Conservation (phyloP, 331 rosid species). For the Saraca asoca region DNA sequence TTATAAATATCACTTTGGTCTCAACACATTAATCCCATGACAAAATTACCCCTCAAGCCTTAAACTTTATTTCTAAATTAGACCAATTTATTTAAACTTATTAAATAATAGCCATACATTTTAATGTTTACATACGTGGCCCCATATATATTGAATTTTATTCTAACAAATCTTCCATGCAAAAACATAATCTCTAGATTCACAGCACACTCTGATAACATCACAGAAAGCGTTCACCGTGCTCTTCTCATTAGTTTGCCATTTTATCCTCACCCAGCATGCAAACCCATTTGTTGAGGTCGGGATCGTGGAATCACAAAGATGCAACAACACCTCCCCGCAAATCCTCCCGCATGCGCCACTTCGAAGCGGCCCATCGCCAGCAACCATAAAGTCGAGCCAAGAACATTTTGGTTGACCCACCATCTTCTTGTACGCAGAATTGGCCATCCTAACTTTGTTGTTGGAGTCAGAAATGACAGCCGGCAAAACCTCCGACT, state of each 20-base stretch:
- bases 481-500: slow-evolving; percentile 69
- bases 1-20: too few relatives aligned
- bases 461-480: slow-evolving; percentile 80
- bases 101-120: too few relatives aligned
- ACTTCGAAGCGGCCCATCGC: slow-evolving; percentile 40
- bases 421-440: slow-evolving; percentile 85
- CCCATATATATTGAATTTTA: too few relatives aligned
- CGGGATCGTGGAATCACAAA: slow-evolving; percentile 52
- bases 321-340: slow-evolving; percentile 69
- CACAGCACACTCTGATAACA: slow-evolving; percentile 58
- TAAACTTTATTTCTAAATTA: too few relatives aligned
- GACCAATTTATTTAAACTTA: too few relatives aligned
- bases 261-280: slow-evolving; percentile 92
- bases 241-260: slow-evolving; percentile 56
- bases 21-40: too few relatives aligned
- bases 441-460: slow-evolving; percentile 74
- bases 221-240: slow-evolving; percentile 72
- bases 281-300: slow-evolving; percentile 68
- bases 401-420: slow-evolving; percentile 90
- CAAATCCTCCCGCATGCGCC: slow-evolving; percentile 66
- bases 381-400: slow-evolving; percentile 63
- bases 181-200: slow-evolving; percentile 72
- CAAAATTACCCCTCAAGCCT: too few relatives aligned
- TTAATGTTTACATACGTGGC: too few relatives aligned
- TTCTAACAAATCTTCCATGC: too few relatives aligned